Evolutionary conservation across 768 basidiomycete species (phyloP).

Genomic region (Sutorius australiensis): DNA sequence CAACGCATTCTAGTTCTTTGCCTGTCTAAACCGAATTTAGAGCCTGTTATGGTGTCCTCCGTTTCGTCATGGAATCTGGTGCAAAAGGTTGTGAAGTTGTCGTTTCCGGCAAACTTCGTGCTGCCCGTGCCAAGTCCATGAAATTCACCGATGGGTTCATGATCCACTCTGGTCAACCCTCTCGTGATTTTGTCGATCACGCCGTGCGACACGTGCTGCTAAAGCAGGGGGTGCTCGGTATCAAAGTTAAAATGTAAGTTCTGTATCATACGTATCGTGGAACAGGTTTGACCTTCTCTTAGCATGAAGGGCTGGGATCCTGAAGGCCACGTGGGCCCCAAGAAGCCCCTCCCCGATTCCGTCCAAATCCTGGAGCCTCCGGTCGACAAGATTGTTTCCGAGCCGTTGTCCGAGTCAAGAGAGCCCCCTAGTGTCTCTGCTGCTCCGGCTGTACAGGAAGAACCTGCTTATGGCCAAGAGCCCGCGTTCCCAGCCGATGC

Average conservation of each 20-base stretch:
- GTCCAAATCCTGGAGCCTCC: slow-evolving; percentile 89
- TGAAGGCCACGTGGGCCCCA: slow-evolving; percentile 83
- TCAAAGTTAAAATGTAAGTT: slow-evolving; percentile 98
- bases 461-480: slow-evolving; percentile 36
- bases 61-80: slow-evolving; percentile 99
- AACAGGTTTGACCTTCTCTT: slow-evolving; percentile 14
- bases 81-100: slow-evolving; percentile 99
- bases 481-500: slow-evolving; percentile 42
- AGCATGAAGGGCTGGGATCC: slow-evolving; percentile 98
- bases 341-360: slow-evolving; percentile 92
- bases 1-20: not conserved
- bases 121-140: slow-evolving; percentile 99
- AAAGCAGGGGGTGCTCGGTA: slow-evolving; percentile 97
- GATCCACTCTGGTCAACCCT: slow-evolving; percentile 98
- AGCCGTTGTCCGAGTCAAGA: slow-evolving; percentile 87
- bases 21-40: slow-evolving; percentile 35
- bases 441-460: slow-evolving; percentile 51
- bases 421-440: slow-evolving; percentile 55
- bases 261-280: not conserved
- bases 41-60: slow-evolving; percentile 99
- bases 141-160: slow-evolving; percentile 99
- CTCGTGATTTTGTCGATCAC: slow-evolving; percentile 92
- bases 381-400: slow-evolving; percentile 83
- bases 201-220: slow-evolving; percentile 98
- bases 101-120: slow-evolving; percentile 98